phyloP scores from a whole-genome alignment of 768 basidiomycete genomes.

The Mycena venus region DNA sequence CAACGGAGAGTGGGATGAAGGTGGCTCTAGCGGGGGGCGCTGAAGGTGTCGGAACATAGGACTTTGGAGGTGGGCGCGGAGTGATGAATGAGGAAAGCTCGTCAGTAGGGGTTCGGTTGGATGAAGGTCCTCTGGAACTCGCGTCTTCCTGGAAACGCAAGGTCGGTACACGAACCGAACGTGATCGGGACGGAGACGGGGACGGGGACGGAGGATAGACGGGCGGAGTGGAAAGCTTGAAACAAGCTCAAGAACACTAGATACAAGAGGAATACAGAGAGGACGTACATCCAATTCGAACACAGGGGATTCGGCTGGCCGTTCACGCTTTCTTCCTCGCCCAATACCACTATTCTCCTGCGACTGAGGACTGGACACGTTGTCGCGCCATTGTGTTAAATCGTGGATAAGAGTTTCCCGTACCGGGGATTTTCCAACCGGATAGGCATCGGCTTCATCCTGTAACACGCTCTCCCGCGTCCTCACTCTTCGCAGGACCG shows the following conservation, averaged over 20 bases:
- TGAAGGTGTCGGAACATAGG: constrained; percentile 25
- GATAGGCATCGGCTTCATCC: constrained; percentile 45
- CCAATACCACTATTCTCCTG: constrained; percentile 56
- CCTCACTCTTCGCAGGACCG: constrained; percentile 67
- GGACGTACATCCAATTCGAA: constrained; percentile 48
- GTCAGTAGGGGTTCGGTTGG: constrained; percentile 57
- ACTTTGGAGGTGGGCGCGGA: constrained; percentile 38
- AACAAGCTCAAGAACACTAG: constrained; percentile 34
- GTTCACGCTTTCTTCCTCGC: constrained; percentile 77
- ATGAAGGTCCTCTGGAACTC: constrained; percentile 19
- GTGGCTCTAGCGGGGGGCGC: not conserved
- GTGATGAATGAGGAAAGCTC: constrained; percentile 45
- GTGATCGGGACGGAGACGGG: constrained; percentile 66
- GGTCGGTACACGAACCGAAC: constrained; percentile 50
- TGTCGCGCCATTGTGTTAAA: constrained; percentile 70
- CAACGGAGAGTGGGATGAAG: constrained; percentile 47
- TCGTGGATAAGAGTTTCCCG: constrained; percentile 63
- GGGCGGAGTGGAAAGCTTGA: constrained; percentile 54
- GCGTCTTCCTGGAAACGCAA: constrained; percentile 41
- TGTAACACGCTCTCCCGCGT: constrained; percentile 60
- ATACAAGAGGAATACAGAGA: constrained; percentile 40
- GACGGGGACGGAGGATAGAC: constrained; percentile 70
- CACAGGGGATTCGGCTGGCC: constrained; percentile 57
- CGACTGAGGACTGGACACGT: constrained; percentile 47
- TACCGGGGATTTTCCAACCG: constrained; percentile 52